Evolutionary conservation across 306 rosid genomes (phyloP).

Genomic region (Cicer arietinum): DNA sequence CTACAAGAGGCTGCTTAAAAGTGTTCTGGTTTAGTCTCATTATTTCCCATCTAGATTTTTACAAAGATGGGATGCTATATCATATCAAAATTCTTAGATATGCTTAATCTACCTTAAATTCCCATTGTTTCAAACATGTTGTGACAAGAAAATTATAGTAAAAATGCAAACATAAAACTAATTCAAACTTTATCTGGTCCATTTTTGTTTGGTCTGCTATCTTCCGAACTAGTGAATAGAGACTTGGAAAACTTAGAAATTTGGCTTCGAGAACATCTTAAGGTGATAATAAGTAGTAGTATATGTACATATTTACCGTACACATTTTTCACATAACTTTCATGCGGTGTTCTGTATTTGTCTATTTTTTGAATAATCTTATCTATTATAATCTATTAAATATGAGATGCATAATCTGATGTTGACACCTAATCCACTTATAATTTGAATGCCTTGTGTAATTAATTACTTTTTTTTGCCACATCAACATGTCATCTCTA

Average conservation of each 20-base stretch:
- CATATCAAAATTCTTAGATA: conserved; percentile 36
- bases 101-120: conserved; percentile 8
- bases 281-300: background rate
- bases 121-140: conserved; percentile 16
- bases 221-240: background rate
- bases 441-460: too few relatives aligned
- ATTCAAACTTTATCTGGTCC: conserved; percentile 1
- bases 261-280: background rate
- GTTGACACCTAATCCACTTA: too few relatives aligned
- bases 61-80: conserved; percentile 43
- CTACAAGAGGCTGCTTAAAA: conserved; percentile 52
- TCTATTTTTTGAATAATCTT: conserved; percentile 8
- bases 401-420: too few relatives aligned
- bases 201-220: conserved; percentile 9
- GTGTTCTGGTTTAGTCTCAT: conserved; percentile 22
- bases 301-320: background rate
- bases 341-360: background rate
- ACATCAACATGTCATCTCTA: too few relatives aligned
- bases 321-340: background rate
- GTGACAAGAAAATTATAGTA: background rate
- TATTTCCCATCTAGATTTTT: conserved; percentile 40
- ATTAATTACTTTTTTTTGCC: too few relatives aligned
- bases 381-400: too few relatives aligned
- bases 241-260: background rate
- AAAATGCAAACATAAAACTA: conserved; percentile 14